These are phyloP conservation scores for Scleromitrula shiraiana DNA, from an alignment of 2,329 filamentous ascomycete genomes.

Conservation along the genomic window DNA sequence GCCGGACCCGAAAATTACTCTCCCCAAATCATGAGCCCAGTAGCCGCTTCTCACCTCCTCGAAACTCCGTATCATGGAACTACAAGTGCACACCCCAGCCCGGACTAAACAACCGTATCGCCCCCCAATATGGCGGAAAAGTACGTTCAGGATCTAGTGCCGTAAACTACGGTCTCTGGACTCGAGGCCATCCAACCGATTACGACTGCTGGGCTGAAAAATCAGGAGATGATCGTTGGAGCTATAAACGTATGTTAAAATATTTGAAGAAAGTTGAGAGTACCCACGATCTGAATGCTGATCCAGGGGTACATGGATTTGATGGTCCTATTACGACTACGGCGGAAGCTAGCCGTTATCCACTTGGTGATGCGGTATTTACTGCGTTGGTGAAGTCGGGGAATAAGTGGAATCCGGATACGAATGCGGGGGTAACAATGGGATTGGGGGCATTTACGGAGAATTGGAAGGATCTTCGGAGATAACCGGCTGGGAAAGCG, in stretches of 20 bases:
- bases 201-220: constrained; percentile 33
- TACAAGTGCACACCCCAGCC: background rate
- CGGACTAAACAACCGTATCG: background rate
- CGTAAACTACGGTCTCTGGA: constrained; percentile 30
- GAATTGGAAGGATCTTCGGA: background rate
- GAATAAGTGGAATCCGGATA: background rate
- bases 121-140: constrained; percentile 22
- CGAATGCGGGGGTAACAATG: constrained; percentile 1
- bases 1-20: background rate
- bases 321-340: background rate
- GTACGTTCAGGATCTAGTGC: constrained; percentile 30
- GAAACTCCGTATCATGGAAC: background rate
- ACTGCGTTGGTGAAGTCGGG: background rate
- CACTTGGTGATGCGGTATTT: background rate
- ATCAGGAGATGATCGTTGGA: background rate
- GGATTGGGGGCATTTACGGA: background rate
- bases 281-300: background rate
- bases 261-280: constrained; percentile 31
- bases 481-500: constrained; percentile 15
- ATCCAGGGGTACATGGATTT: background rate
- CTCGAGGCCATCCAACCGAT: constrained; percentile 19
- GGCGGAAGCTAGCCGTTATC: background rate
- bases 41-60: background rate
- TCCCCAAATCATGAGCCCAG: background rate
- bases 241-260: constrained; percentile 30